phyloP scores from a whole-genome alignment of 2,329 filamentous ascomycete genomes.

The Ceratocystis papillata region DNA sequence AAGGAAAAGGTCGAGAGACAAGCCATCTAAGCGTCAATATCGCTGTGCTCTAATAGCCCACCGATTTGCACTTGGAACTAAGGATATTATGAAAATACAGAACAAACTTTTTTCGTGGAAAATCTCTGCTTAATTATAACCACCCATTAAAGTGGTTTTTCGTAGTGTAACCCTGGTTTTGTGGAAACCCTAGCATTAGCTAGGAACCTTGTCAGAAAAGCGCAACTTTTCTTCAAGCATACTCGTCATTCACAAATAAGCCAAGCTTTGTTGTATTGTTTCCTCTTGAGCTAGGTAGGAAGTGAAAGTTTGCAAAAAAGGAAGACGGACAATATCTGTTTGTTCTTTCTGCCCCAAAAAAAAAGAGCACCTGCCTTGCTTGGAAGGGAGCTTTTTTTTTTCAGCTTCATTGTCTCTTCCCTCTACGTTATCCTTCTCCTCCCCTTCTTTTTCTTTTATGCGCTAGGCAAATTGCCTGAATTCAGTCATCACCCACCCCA shows the following conservation, averaged over 20 bases:
- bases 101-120: conserved; percentile 18
- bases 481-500: not conserved
- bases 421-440: not conserved
- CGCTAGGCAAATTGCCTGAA: not conserved
- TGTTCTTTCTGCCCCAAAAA: not conserved
- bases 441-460: not conserved
- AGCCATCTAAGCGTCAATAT: conserved; percentile 59
- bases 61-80: not conserved
- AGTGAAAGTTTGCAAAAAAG: not conserved
- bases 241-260: too few relatives aligned
- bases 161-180: not conserved
- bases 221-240: too few relatives aligned
- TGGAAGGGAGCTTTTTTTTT: not conserved
- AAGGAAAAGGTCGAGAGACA: conserved; percentile 95
- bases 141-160: too few relatives aligned
- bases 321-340: not conserved
- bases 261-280: too few relatives aligned
- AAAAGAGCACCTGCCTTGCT: not conserved
- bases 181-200: too few relatives aligned
- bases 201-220: too few relatives aligned
- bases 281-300: not conserved
- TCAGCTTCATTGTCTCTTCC: not conserved
- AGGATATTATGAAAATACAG: conserved; percentile 18
- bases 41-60: not conserved
- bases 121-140: not conserved